Evolutionary conservation across 179 eudicot species (phyloP), one percentile per base, ranked within the genome.

Genomic region (Drosera spatulata): DNA sequence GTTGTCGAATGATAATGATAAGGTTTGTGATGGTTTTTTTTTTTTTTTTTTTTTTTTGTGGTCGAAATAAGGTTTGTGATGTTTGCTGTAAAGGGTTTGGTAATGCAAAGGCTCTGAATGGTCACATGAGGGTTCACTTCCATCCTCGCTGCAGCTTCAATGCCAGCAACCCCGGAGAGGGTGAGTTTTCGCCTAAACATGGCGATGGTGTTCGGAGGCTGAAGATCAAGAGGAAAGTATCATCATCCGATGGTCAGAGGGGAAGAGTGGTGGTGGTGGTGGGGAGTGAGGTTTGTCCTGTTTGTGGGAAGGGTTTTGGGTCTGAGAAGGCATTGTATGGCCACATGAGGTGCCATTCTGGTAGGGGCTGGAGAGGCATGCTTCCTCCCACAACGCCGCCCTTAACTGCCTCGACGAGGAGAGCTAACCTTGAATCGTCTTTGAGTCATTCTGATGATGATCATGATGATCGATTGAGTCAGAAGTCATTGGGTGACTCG

Each of bases 301-400:
- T 22, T 22, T 22, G 33, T 22, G 33, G 33, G 33, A 22, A 62
- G 50, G 14, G 4, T 1, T 67, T 67, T 39, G 46, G 9, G 41
- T 45, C 70, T 33, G 3, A 4, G 8, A 67, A 67, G 43, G 39
- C 65, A 10, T 41, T 67, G 65, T 67, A 37, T 12, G 70, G 70
- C 9, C 70, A 67, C 65, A 60, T 67, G 70, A 53, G 65, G 46
- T 54, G 60, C 11, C 70, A 67, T 49, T 65, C 70, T 8, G 70
- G 61, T 1, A 55, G 70, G 12, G 38, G 9, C 6, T 67, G 59
- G 53, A 50, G 70, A 47, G 70, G 70, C 9, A 67, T 67, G 70
- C 40, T 4, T 1, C 63, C 55, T 6, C 65, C 65, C 5, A 39
- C 55, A 1, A 33, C 22, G 43, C 7, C 41, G 14, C 46, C 8